phyloP scores from a whole-genome alignment of 352 stramenopile genomes.

The Phytophthora agathidicida region DNA sequence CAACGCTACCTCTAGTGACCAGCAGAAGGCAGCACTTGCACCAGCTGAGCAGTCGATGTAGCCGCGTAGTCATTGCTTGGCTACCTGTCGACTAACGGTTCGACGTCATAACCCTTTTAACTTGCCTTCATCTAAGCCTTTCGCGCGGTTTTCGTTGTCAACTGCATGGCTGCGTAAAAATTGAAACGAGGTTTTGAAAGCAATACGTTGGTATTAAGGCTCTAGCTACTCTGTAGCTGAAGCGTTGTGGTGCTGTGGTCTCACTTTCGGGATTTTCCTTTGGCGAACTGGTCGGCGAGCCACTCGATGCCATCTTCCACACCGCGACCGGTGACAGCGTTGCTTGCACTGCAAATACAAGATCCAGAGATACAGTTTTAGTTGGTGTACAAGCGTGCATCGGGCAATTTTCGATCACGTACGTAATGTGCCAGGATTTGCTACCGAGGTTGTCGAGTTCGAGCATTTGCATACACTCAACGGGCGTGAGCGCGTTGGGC shows the following conservation, averaged over 20 bases:
- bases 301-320: constrained; percentile 85
- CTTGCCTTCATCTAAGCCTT: constrained; percentile 8
- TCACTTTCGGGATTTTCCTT: constrained; percentile 65
- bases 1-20: constrained; percentile 44
- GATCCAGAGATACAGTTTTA: neutral
- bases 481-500: constrained; percentile 64
- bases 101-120: neutral
- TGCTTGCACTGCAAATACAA: constrained; percentile 62
- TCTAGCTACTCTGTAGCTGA: constrained; percentile 10
- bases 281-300: constrained; percentile 80
- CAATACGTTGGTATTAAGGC: constrained; percentile 16
- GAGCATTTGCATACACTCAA: constrained; percentile 84
- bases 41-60: constrained; percentile 53
- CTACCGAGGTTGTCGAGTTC: constrained; percentile 80
- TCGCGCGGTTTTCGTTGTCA: neutral
- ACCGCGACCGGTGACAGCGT: constrained; percentile 77
- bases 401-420: constrained; percentile 20
- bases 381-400: neutral
- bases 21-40: constrained; percentile 48
- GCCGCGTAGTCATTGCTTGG: neutral
- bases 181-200: constrained; percentile 7
- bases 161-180: neutral
- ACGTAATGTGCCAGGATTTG: constrained; percentile 89
- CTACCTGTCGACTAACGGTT: constrained; percentile 1
- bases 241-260: neutral